Evolutionary conservation across 345 rosid genomes (phyloP).

Genomic region (Draba incana): DNA sequence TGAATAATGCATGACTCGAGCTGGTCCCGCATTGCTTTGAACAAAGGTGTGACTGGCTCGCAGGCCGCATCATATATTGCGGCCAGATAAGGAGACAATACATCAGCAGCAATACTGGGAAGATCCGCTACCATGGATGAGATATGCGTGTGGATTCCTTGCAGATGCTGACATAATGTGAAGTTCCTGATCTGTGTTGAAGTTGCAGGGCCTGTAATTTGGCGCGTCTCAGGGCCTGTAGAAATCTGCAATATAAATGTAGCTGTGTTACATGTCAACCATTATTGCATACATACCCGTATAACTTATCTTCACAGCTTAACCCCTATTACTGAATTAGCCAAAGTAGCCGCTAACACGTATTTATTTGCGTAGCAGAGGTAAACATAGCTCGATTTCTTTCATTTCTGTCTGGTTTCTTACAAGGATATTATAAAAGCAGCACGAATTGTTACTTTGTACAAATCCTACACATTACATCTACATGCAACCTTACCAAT

Average conservation of each 20-base stretch:
- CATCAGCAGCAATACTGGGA: slow-evolving; percentile 81
- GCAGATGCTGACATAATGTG: slow-evolving; percentile 88
- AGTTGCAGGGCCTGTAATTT: slow-evolving; percentile 81
- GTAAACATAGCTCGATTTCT: background rate
- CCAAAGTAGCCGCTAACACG: slow-evolving; percentile 13
- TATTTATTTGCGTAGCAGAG: background rate
- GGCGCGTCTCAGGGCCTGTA: slow-evolving; percentile 94
- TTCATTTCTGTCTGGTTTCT: slow-evolving; percentile 8
- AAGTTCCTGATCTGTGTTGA: slow-evolving; percentile 87
- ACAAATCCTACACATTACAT: slow-evolving; percentile 13
- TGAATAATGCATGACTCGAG: slow-evolving; percentile 90
- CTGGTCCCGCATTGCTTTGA: slow-evolving; percentile 88
- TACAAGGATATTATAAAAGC: background rate
- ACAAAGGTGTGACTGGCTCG: slow-evolving; percentile 86
- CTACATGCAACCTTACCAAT: slow-evolving; percentile 3
- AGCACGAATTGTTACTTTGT: background rate
- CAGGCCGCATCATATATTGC: slow-evolving; percentile 82
- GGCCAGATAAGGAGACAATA: slow-evolving; percentile 75
- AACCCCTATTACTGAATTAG: background rate
- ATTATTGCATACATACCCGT: background rate
- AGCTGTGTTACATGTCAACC: slow-evolving; percentile 24
- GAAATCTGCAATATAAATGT: slow-evolving; percentile 72
- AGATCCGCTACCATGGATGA: slow-evolving; percentile 68
- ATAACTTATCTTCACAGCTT: slow-evolving; percentile 23
- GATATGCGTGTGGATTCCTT: slow-evolving; percentile 78